These are phyloP conservation scores for Lipomyces starkeyi DNA, from an alignment of 805 yeast species.

Conservation along the genomic window DNA sequence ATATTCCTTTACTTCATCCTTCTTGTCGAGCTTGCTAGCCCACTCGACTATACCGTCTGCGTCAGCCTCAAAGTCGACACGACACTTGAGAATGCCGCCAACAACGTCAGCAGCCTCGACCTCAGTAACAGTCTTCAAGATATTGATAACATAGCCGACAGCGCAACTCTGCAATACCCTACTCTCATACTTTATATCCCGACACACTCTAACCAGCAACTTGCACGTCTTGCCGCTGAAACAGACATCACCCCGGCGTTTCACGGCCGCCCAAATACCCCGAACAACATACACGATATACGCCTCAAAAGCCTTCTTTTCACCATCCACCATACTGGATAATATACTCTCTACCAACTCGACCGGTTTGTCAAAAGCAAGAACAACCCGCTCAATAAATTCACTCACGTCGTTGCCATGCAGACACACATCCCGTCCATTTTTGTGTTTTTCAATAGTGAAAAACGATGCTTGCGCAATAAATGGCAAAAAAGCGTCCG, in stretches of 20 bases:
- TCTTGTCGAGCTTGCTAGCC: not conserved
- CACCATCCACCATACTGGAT: constrained; percentile 17
- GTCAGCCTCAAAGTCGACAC: not conserved
- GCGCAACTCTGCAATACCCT: not conserved
- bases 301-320: constrained; percentile 20
- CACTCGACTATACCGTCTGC: not conserved
- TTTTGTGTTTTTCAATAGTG: not conserved
- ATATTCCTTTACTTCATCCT: not conserved
- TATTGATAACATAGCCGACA: constrained; percentile 1
- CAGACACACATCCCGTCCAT: constrained; percentile 28
- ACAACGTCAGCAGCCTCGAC: not conserved
- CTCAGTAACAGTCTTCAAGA: not conserved
- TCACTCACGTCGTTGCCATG: constrained; percentile 43
- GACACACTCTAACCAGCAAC: not conserved
- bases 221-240: not conserved
- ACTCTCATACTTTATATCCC: not conserved
- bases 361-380: constrained; percentile 20
- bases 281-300: constrained; percentile 15
- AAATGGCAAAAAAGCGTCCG: constrained; percentile 17
- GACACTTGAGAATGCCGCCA: constrained; percentile 1
- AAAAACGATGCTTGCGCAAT: constrained; percentile 26
- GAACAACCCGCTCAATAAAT: constrained; percentile 27
- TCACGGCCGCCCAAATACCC: constrained; percentile 13
- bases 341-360: constrained; percentile 5
- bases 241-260: not conserved